phyloP scores from a whole-genome alignment of 768 basidiomycete genomes.

The Royoungia palumana region DNA sequence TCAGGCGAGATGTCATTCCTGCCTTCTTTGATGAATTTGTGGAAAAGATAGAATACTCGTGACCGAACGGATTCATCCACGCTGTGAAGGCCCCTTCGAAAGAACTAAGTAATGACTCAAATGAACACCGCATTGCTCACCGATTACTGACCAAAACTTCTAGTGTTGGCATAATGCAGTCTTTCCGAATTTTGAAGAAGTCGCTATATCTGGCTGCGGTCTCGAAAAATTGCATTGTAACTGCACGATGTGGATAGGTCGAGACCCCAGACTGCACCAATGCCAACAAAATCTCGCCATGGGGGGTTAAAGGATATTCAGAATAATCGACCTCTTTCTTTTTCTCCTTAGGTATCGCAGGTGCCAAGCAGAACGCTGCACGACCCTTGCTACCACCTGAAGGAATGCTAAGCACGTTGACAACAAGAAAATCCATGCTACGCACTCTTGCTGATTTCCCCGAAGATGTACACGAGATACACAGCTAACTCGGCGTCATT shows the following conservation, averaged over 20 bases:
- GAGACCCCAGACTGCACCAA: slow-evolving; percentile 83
- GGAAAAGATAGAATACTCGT: slow-evolving; percentile 88
- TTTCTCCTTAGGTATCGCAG: slow-evolving; percentile 63
- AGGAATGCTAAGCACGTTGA: slow-evolving; percentile 2
- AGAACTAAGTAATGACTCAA: slow-evolving; percentile 2
- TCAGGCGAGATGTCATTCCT: slow-evolving; percentile 72
- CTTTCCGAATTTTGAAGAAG: slow-evolving; percentile 92
- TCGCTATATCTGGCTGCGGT: slow-evolving; percentile 88
- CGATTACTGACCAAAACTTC: slow-evolving; percentile 83
- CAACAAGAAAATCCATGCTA: background rate
- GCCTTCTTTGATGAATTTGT: slow-evolving; percentile 85
- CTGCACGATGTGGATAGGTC: slow-evolving; percentile 77
- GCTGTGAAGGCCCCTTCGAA: slow-evolving; percentile 79
- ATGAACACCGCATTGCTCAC: slow-evolving; percentile 41
- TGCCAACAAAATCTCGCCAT: slow-evolving; percentile 85
- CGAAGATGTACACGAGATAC: slow-evolving; percentile 92
- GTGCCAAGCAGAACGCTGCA: slow-evolving; percentile 80
- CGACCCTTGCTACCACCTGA: slow-evolving; percentile 78
- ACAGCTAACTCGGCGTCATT: slow-evolving; percentile 90
- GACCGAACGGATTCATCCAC: slow-evolving; percentile 63
- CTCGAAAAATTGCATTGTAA: slow-evolving; percentile 91
- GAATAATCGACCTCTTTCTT: slow-evolving; percentile 68
- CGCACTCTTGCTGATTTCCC: slow-evolving; percentile 88
- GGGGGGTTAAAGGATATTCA: slow-evolving; percentile 79
- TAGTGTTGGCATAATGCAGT: slow-evolving; percentile 81